These are phyloP conservation scores for Ensete ventricosum DNA, from an alignment of 176 grass and related monocot species.

Conservation along the genomic window DNA sequence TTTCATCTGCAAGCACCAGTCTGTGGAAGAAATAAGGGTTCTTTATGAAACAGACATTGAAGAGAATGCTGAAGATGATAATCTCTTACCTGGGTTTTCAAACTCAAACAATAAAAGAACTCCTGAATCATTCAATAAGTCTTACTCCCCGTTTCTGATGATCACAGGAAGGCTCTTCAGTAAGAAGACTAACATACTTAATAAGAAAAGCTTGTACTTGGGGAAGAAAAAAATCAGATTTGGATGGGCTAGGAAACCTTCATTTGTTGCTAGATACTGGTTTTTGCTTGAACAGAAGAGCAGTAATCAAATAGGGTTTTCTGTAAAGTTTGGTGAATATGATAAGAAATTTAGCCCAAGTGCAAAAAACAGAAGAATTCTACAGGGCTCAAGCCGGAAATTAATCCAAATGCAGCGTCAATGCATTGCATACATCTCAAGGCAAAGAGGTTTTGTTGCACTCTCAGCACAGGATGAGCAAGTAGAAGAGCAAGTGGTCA, in stretches of 20 bases:
- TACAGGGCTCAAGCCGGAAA: slow-evolving; percentile 16
- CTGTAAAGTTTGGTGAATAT: slow-evolving; percentile 56
- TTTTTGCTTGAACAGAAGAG: slow-evolving; percentile 61
- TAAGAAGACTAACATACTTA: background rate
- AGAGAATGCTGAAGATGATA: slow-evolving; percentile 7
- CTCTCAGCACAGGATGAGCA: slow-evolving; percentile 7
- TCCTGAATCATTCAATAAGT: slow-evolving; percentile 4
- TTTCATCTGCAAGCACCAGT: slow-evolving; percentile 52
- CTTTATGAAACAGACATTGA: slow-evolving; percentile 39
- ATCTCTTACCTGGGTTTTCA: slow-evolving; percentile 33
- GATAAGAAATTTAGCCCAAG: slow-evolving; percentile 29
- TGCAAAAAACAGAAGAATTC: background rate
- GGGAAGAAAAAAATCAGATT: background rate
- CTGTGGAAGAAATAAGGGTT: slow-evolving; percentile 40
- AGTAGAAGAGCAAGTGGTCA: slow-evolving; percentile 15
- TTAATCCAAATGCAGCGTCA: background rate
- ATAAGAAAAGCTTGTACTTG: slow-evolving; percentile 13
- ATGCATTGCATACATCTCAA: background rate
- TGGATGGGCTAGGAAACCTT: background rate
- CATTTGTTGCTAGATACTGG: slow-evolving; percentile 50
- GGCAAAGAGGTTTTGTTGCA: slow-evolving; percentile 4
- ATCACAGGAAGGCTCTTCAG: slow-evolving; percentile 38
- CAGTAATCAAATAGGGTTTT: slow-evolving; percentile 51
- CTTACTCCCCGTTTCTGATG: slow-evolving; percentile 49
- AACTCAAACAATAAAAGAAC: background rate